Conservation (phyloP, 148 eudicot genomes). For the Chenopodium suecicum region DNA sequence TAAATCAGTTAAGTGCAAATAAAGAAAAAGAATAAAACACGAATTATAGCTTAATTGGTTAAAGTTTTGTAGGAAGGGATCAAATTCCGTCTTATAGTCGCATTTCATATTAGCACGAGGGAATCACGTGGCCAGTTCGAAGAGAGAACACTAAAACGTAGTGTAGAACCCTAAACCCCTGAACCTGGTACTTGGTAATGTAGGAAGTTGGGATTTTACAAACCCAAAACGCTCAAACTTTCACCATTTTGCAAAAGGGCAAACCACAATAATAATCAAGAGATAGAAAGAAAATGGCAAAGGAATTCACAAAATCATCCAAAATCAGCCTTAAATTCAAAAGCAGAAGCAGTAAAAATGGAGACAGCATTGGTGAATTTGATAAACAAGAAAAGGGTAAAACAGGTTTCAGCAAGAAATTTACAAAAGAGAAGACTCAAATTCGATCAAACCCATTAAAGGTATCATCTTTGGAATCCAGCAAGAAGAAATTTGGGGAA, state of each 20-base stretch:
- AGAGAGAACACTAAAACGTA: background rate
- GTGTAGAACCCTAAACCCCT: slow-evolving; percentile 31
- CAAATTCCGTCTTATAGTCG: no score
- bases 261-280: background rate
- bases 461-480: slow-evolving; percentile 8
- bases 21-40: no score
- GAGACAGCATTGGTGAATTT: background rate
- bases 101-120: slow-evolving; percentile 2
- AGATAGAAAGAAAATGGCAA: slow-evolving; percentile 15
- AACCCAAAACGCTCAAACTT: background rate
- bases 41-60: no score
- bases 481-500: slow-evolving; percentile 1
- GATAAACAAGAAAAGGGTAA: slow-evolving; percentile 7
- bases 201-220: no score
- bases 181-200: background rate
- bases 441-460: slow-evolving; percentile 10
- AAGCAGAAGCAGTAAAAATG: slow-evolving; percentile 19
- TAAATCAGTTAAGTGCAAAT: no score
- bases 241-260: background rate
- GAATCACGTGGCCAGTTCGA: background rate
- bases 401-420: background rate
- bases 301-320: slow-evolving; percentile 13
- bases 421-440: background rate
- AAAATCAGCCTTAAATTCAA: background rate
- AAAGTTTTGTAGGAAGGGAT: no score